These are phyloP conservation scores for Xerocomellus intermedius DNA, from an alignment of 768 basidiomycete genomes.

Conservation along the genomic window DNA sequence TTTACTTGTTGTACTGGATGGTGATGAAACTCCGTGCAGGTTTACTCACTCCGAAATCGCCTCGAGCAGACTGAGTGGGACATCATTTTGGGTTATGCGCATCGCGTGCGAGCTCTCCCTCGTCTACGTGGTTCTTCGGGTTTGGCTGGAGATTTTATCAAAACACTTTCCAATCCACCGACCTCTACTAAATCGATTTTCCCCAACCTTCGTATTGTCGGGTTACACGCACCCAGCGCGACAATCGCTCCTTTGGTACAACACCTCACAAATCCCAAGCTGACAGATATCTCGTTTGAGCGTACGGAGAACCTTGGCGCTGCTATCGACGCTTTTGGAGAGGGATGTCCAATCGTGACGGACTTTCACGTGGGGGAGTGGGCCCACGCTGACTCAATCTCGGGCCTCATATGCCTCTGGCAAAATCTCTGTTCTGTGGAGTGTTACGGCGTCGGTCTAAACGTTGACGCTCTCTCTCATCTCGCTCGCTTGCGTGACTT, in stretches of 20 bases:
- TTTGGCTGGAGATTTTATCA: not conserved
- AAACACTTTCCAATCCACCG: not conserved
- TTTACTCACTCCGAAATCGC: not conserved
- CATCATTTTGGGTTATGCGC: conserved; percentile 7
- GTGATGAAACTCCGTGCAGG: not conserved
- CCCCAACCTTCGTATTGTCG: conserved; percentile 9
- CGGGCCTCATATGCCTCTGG: conserved; percentile 10
- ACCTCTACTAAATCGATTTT: not conserved
- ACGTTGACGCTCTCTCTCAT: not conserved
- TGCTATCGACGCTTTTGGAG: not conserved
- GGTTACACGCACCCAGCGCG: not conserved
- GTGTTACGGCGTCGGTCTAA: not conserved
- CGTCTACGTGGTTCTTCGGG: not conserved
- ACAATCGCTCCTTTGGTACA: conserved; percentile 5
- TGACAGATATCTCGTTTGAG: not conserved
- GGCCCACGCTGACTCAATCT: not conserved
- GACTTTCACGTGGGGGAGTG: not conserved
- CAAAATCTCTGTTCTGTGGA: not conserved
- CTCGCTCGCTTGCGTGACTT: not conserved
- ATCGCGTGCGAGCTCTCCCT: conserved; percentile 8
- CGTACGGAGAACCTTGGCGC: not conserved
- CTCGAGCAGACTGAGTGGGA: conserved; percentile 8
- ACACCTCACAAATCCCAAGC: conserved; percentile 1
- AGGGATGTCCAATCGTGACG: not conserved
- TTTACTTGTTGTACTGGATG: not conserved